Percentiles rank a stretch among this genome's conserved stretches.
These are phyloP conservation scores for Linum lewisii DNA, from an alignment of 345 rosid species.

Conservation along the genomic window DNA sequence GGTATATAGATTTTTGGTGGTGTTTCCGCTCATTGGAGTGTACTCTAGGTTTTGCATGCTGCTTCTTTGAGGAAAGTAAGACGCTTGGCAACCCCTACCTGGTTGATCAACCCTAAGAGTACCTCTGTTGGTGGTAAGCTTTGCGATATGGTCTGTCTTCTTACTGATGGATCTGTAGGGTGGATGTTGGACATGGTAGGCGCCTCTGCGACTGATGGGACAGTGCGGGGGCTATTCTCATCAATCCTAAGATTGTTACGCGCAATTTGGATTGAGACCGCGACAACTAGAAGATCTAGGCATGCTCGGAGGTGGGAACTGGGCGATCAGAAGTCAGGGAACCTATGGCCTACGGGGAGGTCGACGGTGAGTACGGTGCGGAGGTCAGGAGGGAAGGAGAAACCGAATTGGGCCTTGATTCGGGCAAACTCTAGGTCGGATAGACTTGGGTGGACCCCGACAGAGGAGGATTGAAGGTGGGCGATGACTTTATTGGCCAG, in stretches of 20 bases:
- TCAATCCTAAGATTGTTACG: constrained; percentile 66
- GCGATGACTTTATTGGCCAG: constrained; percentile 66
- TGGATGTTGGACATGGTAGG: too few species aligned
- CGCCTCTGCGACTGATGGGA: too few species aligned
- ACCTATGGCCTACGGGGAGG: constrained; percentile 73
- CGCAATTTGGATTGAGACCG: constrained; percentile 83
- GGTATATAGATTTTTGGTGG: too few species aligned
- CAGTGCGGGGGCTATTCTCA: too few species aligned
- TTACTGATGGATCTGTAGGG: too few species aligned
- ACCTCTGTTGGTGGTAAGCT: too few species aligned
- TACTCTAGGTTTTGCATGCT: too few species aligned
- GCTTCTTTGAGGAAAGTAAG: too few species aligned
- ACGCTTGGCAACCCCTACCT: too few species aligned
- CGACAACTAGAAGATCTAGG: constrained; percentile 81
- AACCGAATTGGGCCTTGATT: constrained; percentile 84
- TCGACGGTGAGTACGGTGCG: constrained; percentile 80
- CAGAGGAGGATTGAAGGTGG: constrained; percentile 55
- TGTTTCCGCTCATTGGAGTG: too few species aligned
- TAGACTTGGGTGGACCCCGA: constrained; percentile 74
- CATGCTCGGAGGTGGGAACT: constrained; percentile 64
- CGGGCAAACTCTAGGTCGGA: constrained; percentile 77
- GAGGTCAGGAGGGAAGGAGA: constrained; percentile 91
- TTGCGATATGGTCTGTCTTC: too few species aligned
- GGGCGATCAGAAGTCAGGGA: constrained; percentile 92
- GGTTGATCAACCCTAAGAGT: too few species aligned